Evolutionary conservation across 2,329 filamentous ascomycete genomes (phyloP).

Genomic region (Diaporthe citrichinensis): DNA sequence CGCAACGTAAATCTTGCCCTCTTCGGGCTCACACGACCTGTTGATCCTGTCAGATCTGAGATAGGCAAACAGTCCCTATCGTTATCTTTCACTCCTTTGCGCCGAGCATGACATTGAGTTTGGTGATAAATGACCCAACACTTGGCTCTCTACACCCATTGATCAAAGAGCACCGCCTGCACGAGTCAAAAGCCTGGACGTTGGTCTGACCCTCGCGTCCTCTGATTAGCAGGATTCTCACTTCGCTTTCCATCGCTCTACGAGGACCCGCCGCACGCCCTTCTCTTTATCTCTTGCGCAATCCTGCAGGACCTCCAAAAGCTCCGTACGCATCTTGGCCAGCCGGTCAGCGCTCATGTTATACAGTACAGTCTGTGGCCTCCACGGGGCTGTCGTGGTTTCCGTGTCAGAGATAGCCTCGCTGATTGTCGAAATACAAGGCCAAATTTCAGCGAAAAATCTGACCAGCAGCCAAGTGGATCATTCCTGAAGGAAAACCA

Average conservation of each 20-base stretch:
- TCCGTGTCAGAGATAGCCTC: neutral
- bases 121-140: constrained; percentile 8
- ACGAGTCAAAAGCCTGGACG: constrained; percentile 2
- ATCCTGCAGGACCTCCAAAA: neutral
- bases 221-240: constrained; percentile 15
- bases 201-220: neutral
- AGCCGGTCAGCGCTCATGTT: neutral
- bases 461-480: no score
- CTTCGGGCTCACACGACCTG: constrained; percentile 18
- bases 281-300: neutral
- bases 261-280: neutral
- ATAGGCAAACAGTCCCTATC: constrained; percentile 18
- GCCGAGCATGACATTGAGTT: constrained; percentile 16
- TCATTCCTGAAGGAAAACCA: neutral
- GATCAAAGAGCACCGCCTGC: neutral
- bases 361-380: no score
- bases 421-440: neutral
- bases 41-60: constrained; percentile 22
- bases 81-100: neutral
- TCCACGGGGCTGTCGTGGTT: neutral
- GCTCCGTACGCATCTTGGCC: neutral
- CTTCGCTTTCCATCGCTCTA: constrained; percentile 28
- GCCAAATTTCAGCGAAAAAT: neutral
- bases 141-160: constrained; percentile 23
- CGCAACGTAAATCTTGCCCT: constrained; percentile 5